Percentiles rank a stretch among this genome's conserved stretches.
Evolutionary conservation across 2,329 filamentous ascomycete species (phyloP).

Genomic region (Fragosphaeria purpurea): DNA sequence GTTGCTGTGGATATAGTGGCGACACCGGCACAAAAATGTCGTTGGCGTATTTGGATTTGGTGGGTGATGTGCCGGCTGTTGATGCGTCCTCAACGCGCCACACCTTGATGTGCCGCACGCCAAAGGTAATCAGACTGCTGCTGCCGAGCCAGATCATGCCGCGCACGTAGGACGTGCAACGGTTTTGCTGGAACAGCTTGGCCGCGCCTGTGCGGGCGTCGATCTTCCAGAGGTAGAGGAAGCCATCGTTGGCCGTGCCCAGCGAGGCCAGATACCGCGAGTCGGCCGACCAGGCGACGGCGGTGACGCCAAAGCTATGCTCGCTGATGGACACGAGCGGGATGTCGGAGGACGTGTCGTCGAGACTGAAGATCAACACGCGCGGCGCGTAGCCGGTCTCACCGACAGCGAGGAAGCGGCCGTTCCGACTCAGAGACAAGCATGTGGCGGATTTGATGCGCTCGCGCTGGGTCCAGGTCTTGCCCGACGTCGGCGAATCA

Average conservation of each 20-base stretch:
- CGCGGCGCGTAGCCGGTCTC: conserved; percentile 92
- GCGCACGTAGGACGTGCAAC: conserved; percentile 78
- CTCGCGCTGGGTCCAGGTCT: conserved; percentile 80
- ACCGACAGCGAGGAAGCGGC: conserved; percentile 78
- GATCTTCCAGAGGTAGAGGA: conserved; percentile 82
- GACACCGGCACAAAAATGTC: conserved; percentile 25
- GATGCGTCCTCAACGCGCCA: conserved; percentile 71
- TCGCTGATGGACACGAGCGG: conserved; percentile 81
- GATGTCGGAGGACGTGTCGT: conserved; percentile 67
- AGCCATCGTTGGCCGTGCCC: conserved; percentile 84
- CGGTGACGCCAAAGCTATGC: conserved; percentile 80
- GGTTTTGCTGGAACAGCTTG: conserved; percentile 73
- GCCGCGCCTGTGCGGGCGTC: conserved; percentile 73
- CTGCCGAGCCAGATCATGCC: conserved; percentile 87
- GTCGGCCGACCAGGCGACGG: conserved; percentile 82
- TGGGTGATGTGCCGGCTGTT: conserved; percentile 33
- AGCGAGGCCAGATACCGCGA: conserved; percentile 80
- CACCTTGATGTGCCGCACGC: conserved; percentile 84
- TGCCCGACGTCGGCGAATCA: conserved; percentile 52
- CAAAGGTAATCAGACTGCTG: conserved; percentile 70
- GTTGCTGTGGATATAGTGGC: conserved; percentile 20
- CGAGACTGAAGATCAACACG: conserved; percentile 79
- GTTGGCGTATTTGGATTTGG: conserved; percentile 47
- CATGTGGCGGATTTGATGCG: conserved; percentile 91
- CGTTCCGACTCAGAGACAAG: conserved; percentile 78